These are phyloP conservation scores for Rutstroemia sp. DNA, from an alignment of 2,329 filamentous ascomycete species.

Conservation along the genomic window DNA sequence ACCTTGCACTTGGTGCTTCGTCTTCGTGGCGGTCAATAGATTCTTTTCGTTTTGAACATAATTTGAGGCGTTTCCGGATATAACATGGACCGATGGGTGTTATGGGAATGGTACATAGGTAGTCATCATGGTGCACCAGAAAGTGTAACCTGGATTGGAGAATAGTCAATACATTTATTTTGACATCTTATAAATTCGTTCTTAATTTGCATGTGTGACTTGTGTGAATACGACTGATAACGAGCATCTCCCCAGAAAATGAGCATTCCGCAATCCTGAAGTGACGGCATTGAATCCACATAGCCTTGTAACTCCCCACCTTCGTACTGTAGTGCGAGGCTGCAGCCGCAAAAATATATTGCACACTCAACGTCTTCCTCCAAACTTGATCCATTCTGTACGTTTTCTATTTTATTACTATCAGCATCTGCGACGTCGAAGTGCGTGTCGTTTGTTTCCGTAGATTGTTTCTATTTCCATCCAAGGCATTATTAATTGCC, in stretches of 20 bases:
- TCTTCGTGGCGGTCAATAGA: constrained; percentile 53
- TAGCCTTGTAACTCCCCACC: not conserved
- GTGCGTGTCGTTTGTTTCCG: not conserved
- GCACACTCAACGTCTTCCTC: not conserved
- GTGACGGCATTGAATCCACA: not conserved
- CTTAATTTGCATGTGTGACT: not conserved
- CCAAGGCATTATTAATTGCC: too few relatives aligned
- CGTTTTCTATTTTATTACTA: not conserved
- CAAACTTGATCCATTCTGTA: not conserved
- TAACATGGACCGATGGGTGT: constrained; percentile 4
- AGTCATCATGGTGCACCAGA: constrained; percentile 1
- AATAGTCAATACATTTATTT: constrained; percentile 8
- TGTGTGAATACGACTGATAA: not conserved
- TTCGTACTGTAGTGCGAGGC: constrained; percentile 5
- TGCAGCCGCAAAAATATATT: constrained; percentile 4
- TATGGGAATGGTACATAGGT: constrained; percentile 1
- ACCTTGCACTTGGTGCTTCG: constrained; percentile 65
- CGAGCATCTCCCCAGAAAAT: not conserved
- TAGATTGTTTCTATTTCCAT: not conserved
- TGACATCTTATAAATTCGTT: not conserved
- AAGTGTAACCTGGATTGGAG: constrained; percentile 1
- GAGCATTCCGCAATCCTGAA: not conserved
- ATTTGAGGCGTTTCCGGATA: not conserved
- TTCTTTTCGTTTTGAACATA: constrained; percentile 4
- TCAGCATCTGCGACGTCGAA: not conserved